Conservation (phyloP, 176 grass and related monocot genomes). For the Poa pratensis region DNA sequence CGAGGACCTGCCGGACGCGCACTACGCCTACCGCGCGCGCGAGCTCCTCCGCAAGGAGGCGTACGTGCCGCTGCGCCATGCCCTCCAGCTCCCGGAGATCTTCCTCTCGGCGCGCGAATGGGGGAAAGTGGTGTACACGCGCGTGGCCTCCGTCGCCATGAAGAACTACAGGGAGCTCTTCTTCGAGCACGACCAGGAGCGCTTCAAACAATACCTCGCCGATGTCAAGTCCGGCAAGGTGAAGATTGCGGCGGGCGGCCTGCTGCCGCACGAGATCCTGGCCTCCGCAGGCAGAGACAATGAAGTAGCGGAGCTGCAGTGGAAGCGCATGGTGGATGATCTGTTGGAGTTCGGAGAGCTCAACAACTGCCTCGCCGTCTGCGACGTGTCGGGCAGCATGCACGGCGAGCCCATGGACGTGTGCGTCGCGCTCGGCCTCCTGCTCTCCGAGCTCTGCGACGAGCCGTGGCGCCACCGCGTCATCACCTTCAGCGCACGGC, state of each 20-base stretch:
- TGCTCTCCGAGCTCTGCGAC: constrained; percentile 68
- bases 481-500: constrained; percentile 60
- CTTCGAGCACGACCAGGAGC: constrained; percentile 52
- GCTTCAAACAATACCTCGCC: constrained; percentile 57
- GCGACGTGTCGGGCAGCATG: constrained; percentile 90
- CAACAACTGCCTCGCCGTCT: constrained; percentile 68
- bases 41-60: constrained; percentile 48
- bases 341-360: constrained; percentile 47
- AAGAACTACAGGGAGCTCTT: constrained; percentile 73
- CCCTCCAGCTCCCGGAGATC: constrained; percentile 67
- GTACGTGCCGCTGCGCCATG: constrained; percentile 56
- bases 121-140: constrained; percentile 62
- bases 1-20: constrained; percentile 11
- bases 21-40: constrained; percentile 70
- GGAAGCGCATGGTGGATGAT: constrained; percentile 67
- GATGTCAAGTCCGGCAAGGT: constrained; percentile 61
- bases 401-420: constrained; percentile 49
- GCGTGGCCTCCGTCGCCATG: constrained; percentile 85
- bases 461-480: constrained; percentile 65
- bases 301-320: constrained; percentile 71
- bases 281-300: constrained; percentile 13
- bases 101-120: constrained; percentile 62
- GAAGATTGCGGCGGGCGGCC: constrained; percentile 71
- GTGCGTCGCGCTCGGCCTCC: constrained; percentile 72
- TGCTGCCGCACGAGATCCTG: constrained; percentile 75